A percentile compares a stretch with the other conserved stretches of the same genome.
Evolutionary conservation across 192 early-diverging fungal species (phyloP).

Genomic region (Backusella macrospora): DNA sequence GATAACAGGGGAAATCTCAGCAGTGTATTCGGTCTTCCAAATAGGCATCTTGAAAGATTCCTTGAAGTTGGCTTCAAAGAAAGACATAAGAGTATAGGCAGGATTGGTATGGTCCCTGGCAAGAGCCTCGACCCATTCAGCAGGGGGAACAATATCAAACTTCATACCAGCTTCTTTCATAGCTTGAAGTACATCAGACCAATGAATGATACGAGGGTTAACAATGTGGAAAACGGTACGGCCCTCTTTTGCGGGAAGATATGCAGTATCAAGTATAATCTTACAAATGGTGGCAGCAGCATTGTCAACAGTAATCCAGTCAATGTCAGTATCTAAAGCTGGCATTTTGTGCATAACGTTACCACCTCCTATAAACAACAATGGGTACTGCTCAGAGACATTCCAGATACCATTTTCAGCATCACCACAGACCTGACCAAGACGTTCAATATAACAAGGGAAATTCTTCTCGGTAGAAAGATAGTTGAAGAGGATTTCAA

Average conservation of each 20-base stretch:
- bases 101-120: slow-evolving; percentile 29
- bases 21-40: slow-evolving; percentile 6
- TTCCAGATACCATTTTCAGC: slow-evolving; percentile 37
- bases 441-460: slow-evolving; percentile 27
- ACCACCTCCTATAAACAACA: slow-evolving; percentile 32
- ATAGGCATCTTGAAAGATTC: not conserved
- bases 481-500: slow-evolving; percentile 27
- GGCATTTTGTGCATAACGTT: slow-evolving; percentile 35
- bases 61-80: slow-evolving; percentile 9
- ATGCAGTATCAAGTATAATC: slow-evolving; percentile 16
- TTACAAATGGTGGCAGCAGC: slow-evolving; percentile 30
- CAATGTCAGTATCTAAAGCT: slow-evolving; percentile 12
- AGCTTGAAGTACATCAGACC: slow-evolving; percentile 23
- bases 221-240: slow-evolving; percentile 32
- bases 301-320: slow-evolving; percentile 37
- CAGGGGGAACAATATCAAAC: slow-evolving; percentile 24
- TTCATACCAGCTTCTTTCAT: slow-evolving; percentile 20
- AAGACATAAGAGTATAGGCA: slow-evolving; percentile 25
- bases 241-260: not conserved
- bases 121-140: slow-evolving; percentile 29
- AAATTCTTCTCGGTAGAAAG: slow-evolving; percentile 25
- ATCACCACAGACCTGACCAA: slow-evolving; percentile 39
- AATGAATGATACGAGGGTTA: slow-evolving; percentile 28
- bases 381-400: slow-evolving; percentile 23
- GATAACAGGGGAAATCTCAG: not conserved